Conservation (phyloP, 129 eudicot species). For the Chrysanthemum makinoi region DNA sequence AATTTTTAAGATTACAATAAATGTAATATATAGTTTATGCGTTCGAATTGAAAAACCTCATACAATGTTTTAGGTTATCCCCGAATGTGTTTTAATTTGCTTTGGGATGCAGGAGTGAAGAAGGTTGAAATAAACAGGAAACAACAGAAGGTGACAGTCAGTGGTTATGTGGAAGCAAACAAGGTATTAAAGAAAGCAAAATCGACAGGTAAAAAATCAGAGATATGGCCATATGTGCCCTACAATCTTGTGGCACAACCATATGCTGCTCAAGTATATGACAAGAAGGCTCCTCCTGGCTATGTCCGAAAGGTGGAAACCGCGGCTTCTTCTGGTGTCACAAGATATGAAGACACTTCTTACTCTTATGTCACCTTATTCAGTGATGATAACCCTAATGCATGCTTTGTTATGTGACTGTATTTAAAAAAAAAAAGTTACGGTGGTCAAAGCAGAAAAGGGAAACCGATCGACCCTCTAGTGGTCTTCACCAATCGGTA, state of each 20-base stretch:
- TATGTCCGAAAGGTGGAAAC: slow-evolving; percentile 71
- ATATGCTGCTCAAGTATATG: slow-evolving; percentile 65
- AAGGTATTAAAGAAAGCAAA: slow-evolving; percentile 76
- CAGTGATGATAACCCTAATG: slow-evolving; percentile 88
- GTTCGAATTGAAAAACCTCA: too few species aligned
- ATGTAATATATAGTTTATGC: too few species aligned
- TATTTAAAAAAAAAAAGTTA: too few species aligned
- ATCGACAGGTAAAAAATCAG: slow-evolving; percentile 86
- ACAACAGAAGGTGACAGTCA: slow-evolving; percentile 76
- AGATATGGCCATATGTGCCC: slow-evolving; percentile 90
- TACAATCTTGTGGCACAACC: slow-evolving; percentile 81
- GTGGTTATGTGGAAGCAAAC: slow-evolving; percentile 63
- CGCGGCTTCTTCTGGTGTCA: slow-evolving; percentile 32
- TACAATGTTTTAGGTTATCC: too few species aligned
- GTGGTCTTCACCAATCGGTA: too few species aligned
- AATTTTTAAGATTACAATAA: too few species aligned
- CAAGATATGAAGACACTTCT: slow-evolving; percentile 60
- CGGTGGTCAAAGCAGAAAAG: background rate
- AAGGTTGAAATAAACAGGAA: slow-evolving; percentile 83
- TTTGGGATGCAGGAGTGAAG: slow-evolving; percentile 54
- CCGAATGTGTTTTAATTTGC: background rate
- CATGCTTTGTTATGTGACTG: slow-evolving; percentile 70
- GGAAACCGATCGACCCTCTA: too few species aligned
- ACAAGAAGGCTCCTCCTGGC: slow-evolving; percentile 90
- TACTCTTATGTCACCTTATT: slow-evolving; percentile 68